A percentile compares a stretch with the other conserved stretches of the same genome.
phyloP scores from a whole-genome alignment of 2,329 filamentous ascomycete species.

The Stemphylium beticola region DNA sequence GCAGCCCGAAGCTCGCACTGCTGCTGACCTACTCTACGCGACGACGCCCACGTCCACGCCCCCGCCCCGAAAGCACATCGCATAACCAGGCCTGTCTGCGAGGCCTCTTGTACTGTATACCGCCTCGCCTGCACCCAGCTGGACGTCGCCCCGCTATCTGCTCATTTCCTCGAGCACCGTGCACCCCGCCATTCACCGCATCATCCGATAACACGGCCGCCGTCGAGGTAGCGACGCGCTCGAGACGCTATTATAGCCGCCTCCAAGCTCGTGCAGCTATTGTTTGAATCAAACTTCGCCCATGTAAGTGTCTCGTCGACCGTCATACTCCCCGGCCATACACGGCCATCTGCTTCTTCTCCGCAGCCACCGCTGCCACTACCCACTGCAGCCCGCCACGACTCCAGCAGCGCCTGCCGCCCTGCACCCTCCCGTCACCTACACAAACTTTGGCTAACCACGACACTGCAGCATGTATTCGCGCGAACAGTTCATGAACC shows the following conservation, averaged over 20 bases:
- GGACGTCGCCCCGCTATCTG: slow-evolving; percentile 10
- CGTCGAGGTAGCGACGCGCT: slow-evolving; percentile 15
- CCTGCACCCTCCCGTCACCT: not conserved
- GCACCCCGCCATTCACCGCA: slow-evolving; percentile 42
- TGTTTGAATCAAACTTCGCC: slow-evolving; percentile 27
- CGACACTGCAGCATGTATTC: slow-evolving; percentile 61
- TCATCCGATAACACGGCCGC: slow-evolving; percentile 17
- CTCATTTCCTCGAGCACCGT: slow-evolving; percentile 15
- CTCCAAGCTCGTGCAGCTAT: slow-evolving; percentile 12
- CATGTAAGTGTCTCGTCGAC: slow-evolving; percentile 31
- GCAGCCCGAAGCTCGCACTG: slow-evolving; percentile 21
- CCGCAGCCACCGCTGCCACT: not conserved
- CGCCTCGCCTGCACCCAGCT: not conserved
- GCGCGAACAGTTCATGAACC: slow-evolving; percentile 86
- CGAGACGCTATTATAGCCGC: slow-evolving; percentile 16
- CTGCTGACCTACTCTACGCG: slow-evolving; percentile 23
- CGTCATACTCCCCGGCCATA: not conserved
- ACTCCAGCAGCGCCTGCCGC: slow-evolving; percentile 3
- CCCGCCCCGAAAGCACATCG: slow-evolving; percentile 8
- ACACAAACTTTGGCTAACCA: slow-evolving; percentile 15
- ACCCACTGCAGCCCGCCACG: not conserved
- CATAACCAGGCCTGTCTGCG: slow-evolving; percentile 5
- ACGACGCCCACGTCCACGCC: slow-evolving; percentile 3
- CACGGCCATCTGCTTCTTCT: slow-evolving; percentile 1
- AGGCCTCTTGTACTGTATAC: not conserved